These are phyloP conservation scores for Lanmaoa rubissima DNA, from an alignment of 768 basidiomycete species.

Conservation along the genomic window DNA sequence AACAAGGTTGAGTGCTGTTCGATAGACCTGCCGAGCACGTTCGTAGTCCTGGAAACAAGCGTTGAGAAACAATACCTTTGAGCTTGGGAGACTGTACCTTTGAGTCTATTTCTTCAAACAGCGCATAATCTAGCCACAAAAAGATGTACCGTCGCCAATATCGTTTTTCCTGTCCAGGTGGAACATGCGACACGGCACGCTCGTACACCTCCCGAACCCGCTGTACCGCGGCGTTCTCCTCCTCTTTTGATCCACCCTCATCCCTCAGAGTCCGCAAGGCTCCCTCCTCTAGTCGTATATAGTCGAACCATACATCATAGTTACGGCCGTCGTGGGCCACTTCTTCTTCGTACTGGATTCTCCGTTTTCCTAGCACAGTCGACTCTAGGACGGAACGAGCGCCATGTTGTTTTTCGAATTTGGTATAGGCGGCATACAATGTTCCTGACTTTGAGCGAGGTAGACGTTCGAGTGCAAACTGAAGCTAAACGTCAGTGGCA, in stretches of 20 bases:
- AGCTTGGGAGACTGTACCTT: conserved; percentile 49
- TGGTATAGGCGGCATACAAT: conserved; percentile 91
- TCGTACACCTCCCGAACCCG: conserved; percentile 94
- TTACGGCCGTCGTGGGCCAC: conserved; percentile 86
- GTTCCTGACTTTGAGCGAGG: conserved; percentile 87
- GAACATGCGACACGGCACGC: conserved; percentile 91
- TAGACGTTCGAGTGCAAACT: conserved; percentile 95
- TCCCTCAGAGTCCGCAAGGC: conserved; percentile 73
- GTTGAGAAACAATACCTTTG: background rate
- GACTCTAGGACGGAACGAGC: conserved; percentile 83
- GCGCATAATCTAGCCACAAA: conserved; percentile 91
- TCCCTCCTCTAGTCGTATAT: conserved; percentile 88
- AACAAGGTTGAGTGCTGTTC: conserved; percentile 82
- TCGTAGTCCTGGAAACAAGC: conserved; percentile 61
- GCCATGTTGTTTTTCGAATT: conserved; percentile 98
- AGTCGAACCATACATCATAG: conserved; percentile 99
- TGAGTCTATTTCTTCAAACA: conserved; percentile 95
- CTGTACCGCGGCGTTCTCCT: conserved; percentile 56
- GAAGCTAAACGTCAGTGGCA: background rate
- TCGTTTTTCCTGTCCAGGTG: conserved; percentile 90
- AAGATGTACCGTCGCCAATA: conserved; percentile 91
- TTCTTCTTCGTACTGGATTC: conserved; percentile 99
- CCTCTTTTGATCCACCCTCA: conserved; percentile 70
- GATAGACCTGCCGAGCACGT: conserved; percentile 88
- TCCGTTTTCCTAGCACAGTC: conserved; percentile 95